Conservation (phyloP, 2,329 filamentous ascomycete genomes). For the Akanthomyces lecanii region DNA sequence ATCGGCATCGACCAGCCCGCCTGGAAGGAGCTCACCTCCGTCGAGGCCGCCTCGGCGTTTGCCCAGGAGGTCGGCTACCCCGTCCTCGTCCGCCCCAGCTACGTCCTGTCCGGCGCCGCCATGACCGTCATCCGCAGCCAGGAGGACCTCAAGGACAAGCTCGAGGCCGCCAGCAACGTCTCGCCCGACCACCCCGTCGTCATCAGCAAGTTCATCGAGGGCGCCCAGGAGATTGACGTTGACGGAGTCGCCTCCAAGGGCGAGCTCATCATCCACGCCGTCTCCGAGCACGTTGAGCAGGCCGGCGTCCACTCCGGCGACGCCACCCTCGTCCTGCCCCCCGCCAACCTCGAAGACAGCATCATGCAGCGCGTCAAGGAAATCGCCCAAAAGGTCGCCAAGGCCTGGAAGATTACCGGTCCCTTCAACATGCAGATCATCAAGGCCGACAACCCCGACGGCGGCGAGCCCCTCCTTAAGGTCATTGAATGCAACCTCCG, state of each 20-base stretch:
- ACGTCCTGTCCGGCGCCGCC: slow-evolving; percentile 93
- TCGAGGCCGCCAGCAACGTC: slow-evolving; percentile 82
- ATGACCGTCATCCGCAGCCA: slow-evolving; percentile 95
- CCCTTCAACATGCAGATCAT: slow-evolving; percentile 99
- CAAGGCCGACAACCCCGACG: slow-evolving; percentile 75
- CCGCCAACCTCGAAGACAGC: slow-evolving; percentile 68
- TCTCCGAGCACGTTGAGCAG: slow-evolving; percentile 94
- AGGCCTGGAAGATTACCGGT: slow-evolving; percentile 94
- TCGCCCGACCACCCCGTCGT: slow-evolving; percentile 97
- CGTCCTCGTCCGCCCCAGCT: slow-evolving; percentile 88
- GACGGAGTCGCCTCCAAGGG: slow-evolving; percentile 87
- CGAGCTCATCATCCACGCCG: slow-evolving; percentile 82
- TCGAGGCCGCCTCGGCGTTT: slow-evolving; percentile 81
- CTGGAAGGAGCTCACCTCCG: slow-evolving; percentile 95
- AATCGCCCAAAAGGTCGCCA: slow-evolving; percentile 92
- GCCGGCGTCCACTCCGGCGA: slow-evolving; percentile 98
- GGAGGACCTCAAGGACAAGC: slow-evolving; percentile 89
- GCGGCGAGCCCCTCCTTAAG: slow-evolving; percentile 74
- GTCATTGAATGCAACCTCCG: slow-evolving; percentile 98
- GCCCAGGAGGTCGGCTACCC: slow-evolving; percentile 84
- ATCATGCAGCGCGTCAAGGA: slow-evolving; percentile 88
- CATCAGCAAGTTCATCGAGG: slow-evolving; percentile 97
- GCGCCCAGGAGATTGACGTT: slow-evolving; percentile 92
- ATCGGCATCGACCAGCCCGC: slow-evolving; percentile 96
- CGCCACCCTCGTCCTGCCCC: slow-evolving; percentile 88